Evolutionary conservation across 345 rosid species (phyloP).

Genomic region (Eucalyptus sp.): DNA sequence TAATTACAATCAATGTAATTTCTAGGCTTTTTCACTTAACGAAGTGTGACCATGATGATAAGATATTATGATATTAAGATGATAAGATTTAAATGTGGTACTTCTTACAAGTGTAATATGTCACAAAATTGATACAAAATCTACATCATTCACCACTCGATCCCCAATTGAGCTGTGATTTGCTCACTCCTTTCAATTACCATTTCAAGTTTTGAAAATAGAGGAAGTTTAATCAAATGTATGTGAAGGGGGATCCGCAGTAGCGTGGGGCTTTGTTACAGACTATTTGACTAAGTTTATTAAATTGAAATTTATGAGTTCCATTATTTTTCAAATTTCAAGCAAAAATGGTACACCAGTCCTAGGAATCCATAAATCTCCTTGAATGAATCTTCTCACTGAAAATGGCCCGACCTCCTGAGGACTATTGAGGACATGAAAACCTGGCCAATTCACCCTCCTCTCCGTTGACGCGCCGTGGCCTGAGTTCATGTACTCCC

Average conservation of each 20-base stretch:
- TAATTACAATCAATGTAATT: too few relatives aligned
- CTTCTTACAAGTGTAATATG: background rate
- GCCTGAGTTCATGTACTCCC: conserved; percentile 54
- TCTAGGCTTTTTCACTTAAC: background rate
- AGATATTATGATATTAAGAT: too few relatives aligned
- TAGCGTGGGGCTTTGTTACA: background rate
- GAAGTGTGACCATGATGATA: background rate
- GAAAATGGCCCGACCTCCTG: conserved; percentile 31
- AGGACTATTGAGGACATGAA: conserved; percentile 30
- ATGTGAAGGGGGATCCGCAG: background rate
- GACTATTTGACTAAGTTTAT: background rate
- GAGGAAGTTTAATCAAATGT: background rate
- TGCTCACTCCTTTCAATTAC: background rate
- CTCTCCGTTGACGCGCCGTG: conserved; percentile 17
- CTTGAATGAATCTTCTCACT: conserved; percentile 38
- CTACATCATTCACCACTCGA: background rate
- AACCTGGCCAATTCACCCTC: conserved; percentile 63
- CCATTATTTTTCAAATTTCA: conserved; percentile 2
- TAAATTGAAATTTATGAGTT: background rate
- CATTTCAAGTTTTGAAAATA: background rate
- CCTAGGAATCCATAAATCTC: conserved; percentile 51
- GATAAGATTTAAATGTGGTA: too few relatives aligned
- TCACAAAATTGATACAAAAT: background rate
- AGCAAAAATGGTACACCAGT: conserved; percentile 44
- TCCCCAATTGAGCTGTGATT: background rate